phyloP scores from a whole-genome alignment of 2,329 filamentous ascomycete genomes.

The Beauveria sp. region DNA sequence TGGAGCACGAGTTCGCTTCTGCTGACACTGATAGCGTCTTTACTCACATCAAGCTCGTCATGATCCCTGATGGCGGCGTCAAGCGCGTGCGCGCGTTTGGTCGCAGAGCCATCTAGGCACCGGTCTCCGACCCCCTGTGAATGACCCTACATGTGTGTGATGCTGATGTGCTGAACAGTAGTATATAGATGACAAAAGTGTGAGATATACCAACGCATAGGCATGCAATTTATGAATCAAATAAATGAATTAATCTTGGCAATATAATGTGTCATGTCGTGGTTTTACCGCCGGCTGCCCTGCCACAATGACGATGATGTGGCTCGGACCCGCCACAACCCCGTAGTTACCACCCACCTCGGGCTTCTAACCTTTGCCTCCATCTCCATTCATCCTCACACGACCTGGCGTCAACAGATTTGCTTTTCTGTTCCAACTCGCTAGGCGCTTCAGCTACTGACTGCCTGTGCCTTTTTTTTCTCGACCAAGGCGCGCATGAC shows the following conservation, averaged over 20 bases:
- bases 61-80: constrained; percentile 88
- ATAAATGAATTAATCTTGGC: not conserved
- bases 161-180: constrained; percentile 1
- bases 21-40: constrained; percentile 52
- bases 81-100: constrained; percentile 63
- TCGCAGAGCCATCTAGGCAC: constrained; percentile 20
- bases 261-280: not conserved
- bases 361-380: not conserved
- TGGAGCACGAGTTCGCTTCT: constrained; percentile 59
- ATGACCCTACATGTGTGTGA: constrained; percentile 9
- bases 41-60: constrained; percentile 82
- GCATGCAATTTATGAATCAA: not conserved
- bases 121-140: not conserved
- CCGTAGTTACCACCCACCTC: not conserved
- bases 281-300: not conserved
- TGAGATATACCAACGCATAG: not conserved
- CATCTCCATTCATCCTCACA: constrained; percentile 7
- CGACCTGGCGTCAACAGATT: not conserved
- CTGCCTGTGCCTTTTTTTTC: not conserved
- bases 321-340: constrained; percentile 10
- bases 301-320: constrained; percentile 7
- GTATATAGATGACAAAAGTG: not conserved
- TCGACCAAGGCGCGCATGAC: constrained; percentile 1
- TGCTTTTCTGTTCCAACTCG: not conserved
- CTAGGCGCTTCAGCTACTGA: not conserved